Evolutionary conservation across 2,329 filamentous ascomycete genomes (phyloP).

Genomic region (Epichloe festucae): DNA sequence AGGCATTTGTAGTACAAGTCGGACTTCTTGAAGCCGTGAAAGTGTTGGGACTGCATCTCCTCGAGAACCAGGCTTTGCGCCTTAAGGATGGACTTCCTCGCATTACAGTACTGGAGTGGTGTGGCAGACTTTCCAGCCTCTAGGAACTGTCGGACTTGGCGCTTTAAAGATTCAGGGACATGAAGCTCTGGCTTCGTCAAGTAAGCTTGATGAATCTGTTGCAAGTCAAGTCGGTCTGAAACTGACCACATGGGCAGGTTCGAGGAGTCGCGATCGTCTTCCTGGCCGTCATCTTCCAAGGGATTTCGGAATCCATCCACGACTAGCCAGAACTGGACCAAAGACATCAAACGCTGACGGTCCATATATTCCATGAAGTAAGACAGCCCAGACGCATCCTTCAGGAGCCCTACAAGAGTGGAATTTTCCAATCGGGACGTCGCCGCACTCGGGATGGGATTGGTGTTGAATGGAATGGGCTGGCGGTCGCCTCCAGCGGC

Average conservation of each 20-base stretch:
- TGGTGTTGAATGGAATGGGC: conserved; percentile 12
- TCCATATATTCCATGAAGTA: conserved; percentile 99
- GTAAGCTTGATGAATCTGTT: conserved; percentile 85
- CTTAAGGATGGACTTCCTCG: conserved; percentile 66
- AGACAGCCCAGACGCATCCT: conserved; percentile 79
- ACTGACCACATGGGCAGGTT: conserved; percentile 61
- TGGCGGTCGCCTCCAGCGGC: conserved; percentile 50
- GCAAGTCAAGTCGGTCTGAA: conserved; percentile 74
- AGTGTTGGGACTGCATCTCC: conserved; percentile 69
- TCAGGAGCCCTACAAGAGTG: conserved; percentile 71
- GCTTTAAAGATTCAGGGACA: conserved; percentile 55
- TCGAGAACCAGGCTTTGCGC: conserved; percentile 76
- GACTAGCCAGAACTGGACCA: conserved; percentile 97
- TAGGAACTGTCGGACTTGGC: conserved; percentile 64
- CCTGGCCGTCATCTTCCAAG: conserved; percentile 60
- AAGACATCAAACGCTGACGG: conserved; percentile 67
- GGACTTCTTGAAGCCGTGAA: conserved; percentile 77
- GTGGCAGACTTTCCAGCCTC: conserved; percentile 64
- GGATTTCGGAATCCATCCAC: conserved; percentile 94
- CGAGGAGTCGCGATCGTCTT: conserved; percentile 51
- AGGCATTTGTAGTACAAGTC: conserved; percentile 95
- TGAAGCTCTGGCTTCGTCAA: conserved; percentile 71
- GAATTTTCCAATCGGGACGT: conserved; percentile 61
- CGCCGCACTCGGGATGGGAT: conserved; percentile 15
- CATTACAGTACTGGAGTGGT: conserved; percentile 68